These are phyloP conservation scores for Pisolithus tinctorius DNA, from an alignment of 768 basidiomycete species.

Conservation along the genomic window DNA sequence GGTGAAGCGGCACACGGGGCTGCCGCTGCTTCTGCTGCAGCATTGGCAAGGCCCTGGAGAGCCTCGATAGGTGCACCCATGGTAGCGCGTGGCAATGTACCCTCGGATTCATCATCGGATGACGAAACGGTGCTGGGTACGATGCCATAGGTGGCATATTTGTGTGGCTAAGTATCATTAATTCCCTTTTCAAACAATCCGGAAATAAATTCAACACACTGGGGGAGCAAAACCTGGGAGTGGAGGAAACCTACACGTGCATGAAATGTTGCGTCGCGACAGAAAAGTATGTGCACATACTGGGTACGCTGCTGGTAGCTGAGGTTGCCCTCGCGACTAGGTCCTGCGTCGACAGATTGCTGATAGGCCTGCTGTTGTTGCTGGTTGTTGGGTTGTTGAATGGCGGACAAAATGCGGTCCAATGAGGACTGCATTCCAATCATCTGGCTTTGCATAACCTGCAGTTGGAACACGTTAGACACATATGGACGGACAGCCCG, in stretches of 20 bases:
- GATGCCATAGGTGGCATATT: conserved; percentile 89
- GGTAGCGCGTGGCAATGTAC: conserved; percentile 75
- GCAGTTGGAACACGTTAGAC: conserved; percentile 3
- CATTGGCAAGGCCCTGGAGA: conserved; percentile 88
- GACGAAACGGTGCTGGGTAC: conserved; percentile 77
- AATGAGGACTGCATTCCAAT: conserved; percentile 89
- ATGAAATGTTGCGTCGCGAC: conserved; percentile 11
- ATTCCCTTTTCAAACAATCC: conserved; percentile 10
- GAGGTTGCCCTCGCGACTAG: conserved; percentile 16
- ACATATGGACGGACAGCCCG: not conserved
- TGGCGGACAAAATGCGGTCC: conserved; percentile 70
- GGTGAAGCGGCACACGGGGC: conserved; percentile 61
- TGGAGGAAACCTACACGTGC: conserved; percentile 59
- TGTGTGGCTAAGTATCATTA: conserved; percentile 55
- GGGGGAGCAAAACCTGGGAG: conserved; percentile 90
- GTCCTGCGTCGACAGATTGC: conserved; percentile 9
- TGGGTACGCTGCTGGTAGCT: conserved; percentile 27
- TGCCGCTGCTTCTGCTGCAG: conserved; percentile 88
- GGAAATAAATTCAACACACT: conserved; percentile 36
- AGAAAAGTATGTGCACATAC: conserved; percentile 30
- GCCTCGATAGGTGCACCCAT: conserved; percentile 93
- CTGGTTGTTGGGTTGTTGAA: conserved; percentile 38
- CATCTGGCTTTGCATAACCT: conserved; percentile 94
- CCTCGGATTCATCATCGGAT: conserved; percentile 89
- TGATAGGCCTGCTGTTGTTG: conserved; percentile 21